phyloP scores from a whole-genome alignment of 352 stramenopile species.

The Phytophthora cryptogea region DNA sequence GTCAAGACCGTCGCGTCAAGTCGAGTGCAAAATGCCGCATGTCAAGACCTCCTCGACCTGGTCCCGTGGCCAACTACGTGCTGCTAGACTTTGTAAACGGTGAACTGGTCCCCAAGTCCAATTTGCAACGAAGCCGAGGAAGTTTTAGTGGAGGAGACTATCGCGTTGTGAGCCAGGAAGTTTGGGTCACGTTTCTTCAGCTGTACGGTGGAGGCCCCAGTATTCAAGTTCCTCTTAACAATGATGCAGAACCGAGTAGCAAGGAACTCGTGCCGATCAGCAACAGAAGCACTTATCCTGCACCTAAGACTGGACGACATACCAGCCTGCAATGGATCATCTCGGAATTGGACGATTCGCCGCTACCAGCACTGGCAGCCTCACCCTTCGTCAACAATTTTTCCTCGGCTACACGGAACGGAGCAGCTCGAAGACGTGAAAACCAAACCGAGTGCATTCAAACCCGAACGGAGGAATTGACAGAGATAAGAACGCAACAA shows the following conservation, averaged over 20 bases:
- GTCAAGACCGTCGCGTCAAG: slow-evolving; percentile 9
- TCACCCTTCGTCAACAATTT: slow-evolving; percentile 9
- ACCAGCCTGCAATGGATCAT: slow-evolving; percentile 47
- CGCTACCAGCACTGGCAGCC: slow-evolving; percentile 20
- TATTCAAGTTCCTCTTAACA: slow-evolving; percentile 44
- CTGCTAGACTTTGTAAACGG: slow-evolving; percentile 72
- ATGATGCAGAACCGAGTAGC: neutral
- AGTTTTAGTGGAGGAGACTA: slow-evolving; percentile 50
- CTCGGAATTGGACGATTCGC: slow-evolving; percentile 52
- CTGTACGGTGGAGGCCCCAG: slow-evolving; percentile 70
- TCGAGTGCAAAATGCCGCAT: slow-evolving; percentile 14
- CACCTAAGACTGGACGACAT: too few relatives aligned
- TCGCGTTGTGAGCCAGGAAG: slow-evolving; percentile 66
- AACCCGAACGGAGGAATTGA: neutral
- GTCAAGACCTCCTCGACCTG: slow-evolving; percentile 37
- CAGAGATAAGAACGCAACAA: slow-evolving; percentile 5
- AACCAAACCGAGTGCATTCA: slow-evolving; percentile 7
- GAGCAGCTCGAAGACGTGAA: slow-evolving; percentile 4
- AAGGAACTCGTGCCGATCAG: slow-evolving; percentile 3
- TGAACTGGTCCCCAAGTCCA: slow-evolving; percentile 50
- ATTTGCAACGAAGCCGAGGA: slow-evolving; percentile 47
- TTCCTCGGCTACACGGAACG: slow-evolving; percentile 23
- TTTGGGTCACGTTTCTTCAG: slow-evolving; percentile 63
- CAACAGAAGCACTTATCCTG: neutral
- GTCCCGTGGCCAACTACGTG: slow-evolving; percentile 67